Base-by-base conservation (phyloP, 345 rosid genomes). In the Jatropha curcas region DNA sequence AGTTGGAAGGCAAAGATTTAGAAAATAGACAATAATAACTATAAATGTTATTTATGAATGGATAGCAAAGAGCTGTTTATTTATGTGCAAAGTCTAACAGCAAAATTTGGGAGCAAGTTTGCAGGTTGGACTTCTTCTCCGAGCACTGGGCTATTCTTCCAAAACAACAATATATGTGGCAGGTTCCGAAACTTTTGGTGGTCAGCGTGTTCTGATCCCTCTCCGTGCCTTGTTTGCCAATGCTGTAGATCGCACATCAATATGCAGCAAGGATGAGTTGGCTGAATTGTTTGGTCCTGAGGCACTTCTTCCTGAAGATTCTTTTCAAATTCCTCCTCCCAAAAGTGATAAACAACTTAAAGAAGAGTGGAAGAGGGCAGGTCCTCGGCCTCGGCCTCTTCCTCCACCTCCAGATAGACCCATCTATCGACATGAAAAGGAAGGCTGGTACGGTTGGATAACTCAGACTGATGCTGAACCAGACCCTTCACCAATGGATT, bases 391-490 rank as follows among this genome's bases (percentile, higher is more conserved):
- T 65, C 84, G 98, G 61, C 99, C 99, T 70, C 96, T 93, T 77
- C 97, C 97, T 83, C 99, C 99, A 59, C 97, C 99, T 87, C 98
- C 98, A 25, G 93, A 84, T 67, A 84, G 99, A 77, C 97, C 95
- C 67, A 80, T 90, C 77, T 96, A 96, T 83, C 88, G 25, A 76
- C 99, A 96, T 75, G 98, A 96, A 78, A 93, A 91, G 84, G 97
- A 96, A 85, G 99, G 99, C 12, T 96, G 99, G 98, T 96, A 93
- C 82, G 94, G 95, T 82, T 96, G 99, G 99, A 77, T 96, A 69
- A 78, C 88, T 1, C 92, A 91, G 82, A 86, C 82, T 62, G 89
- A 90, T 74, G 76, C 84, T 46, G 97, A 96, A 84, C 98, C 99
- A 73, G 85, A 73, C 43, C 97, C 90, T 73, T 88, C 95, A 60